These are phyloP conservation scores for Rhizomucor miehei DNA, from an alignment of 371 early-diverging fungal genomes.

Conservation along the genomic window DNA sequence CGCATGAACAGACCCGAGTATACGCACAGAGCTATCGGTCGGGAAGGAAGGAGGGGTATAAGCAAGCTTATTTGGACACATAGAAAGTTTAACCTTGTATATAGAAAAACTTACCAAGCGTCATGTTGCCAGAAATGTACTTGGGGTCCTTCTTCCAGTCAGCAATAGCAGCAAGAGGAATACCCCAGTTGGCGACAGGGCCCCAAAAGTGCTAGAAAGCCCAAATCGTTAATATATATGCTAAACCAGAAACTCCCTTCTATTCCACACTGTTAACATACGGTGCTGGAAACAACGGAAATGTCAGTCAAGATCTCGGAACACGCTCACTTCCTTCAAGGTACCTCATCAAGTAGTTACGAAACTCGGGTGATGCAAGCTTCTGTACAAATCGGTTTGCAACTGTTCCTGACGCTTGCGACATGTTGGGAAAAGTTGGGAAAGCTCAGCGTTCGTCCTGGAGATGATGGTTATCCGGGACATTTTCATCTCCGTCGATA, in stretches of 20 bases:
- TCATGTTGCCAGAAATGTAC: constrained; percentile 95
- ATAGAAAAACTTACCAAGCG: constrained; percentile 50
- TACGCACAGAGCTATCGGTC: constrained; percentile 58
- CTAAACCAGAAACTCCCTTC: not conserved
- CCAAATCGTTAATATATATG: not conserved
- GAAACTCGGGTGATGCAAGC: constrained; percentile 70
- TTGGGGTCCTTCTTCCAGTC: constrained; percentile 92
- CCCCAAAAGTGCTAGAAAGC: constrained; percentile 83
- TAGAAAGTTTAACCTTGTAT: too few relatives aligned
- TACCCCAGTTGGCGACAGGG: constrained; percentile 96
- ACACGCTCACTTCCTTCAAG: constrained; percentile 3
- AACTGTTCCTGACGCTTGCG: constrained; percentile 54
- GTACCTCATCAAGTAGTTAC: constrained; percentile 77
- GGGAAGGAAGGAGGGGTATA: not conserved
- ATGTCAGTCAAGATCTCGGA: not conserved
- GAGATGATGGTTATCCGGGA: too few relatives aligned
- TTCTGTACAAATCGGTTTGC: constrained; percentile 54
- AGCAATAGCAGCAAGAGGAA: constrained; percentile 94
- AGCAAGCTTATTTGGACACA: too few relatives aligned
- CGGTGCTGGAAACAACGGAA: constrained; percentile 31
- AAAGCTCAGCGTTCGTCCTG: constrained; percentile 2
- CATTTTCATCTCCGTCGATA: too few relatives aligned
- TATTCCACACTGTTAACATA: constrained; percentile 7
- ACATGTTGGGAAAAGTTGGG: constrained; percentile 39
- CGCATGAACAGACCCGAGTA: constrained; percentile 95